These are phyloP conservation scores for Lithocarpus polystachyus DNA, from an alignment of 306 rosid species.

Conservation along the genomic window DNA sequence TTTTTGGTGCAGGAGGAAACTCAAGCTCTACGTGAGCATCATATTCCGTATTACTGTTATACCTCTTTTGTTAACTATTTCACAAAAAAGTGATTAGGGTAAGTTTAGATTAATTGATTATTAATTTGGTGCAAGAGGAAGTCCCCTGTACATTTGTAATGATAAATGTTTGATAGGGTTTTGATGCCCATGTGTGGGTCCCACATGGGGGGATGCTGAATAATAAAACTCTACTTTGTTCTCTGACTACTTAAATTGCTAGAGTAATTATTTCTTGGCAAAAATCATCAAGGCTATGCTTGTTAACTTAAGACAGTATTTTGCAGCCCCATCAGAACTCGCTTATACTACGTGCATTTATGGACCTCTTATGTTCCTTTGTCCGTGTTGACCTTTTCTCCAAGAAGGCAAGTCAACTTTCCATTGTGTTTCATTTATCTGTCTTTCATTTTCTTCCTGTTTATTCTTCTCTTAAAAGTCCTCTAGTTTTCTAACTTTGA, in stretches of 20 bases:
- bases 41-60: neutral
- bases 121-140: neutral
- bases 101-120: neutral
- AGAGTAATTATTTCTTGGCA: neutral
- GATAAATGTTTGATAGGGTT: neutral
- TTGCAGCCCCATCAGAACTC: slow-evolving; percentile 99
- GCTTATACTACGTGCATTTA: slow-evolving; percentile 82
- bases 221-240: neutral
- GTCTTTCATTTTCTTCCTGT: slow-evolving; percentile 12
- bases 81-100: neutral
- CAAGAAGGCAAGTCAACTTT: slow-evolving; percentile 71
- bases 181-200: neutral
- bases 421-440: slow-evolving; percentile 4
- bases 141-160: neutral
- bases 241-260: neutral
- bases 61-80: neutral
- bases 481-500: no score
- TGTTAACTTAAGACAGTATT: slow-evolving; percentile 70
- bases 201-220: neutral
- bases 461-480: neutral
- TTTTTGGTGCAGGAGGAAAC: neutral
- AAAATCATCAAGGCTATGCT: slow-evolving; percentile 27
- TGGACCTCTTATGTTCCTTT: slow-evolving; percentile 97
- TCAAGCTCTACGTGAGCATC: neutral
- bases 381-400: slow-evolving; percentile 94